Evolutionary conservation across 2,329 filamentous ascomycete genomes (phyloP).

Genomic region (Venturia nashicola): DNA sequence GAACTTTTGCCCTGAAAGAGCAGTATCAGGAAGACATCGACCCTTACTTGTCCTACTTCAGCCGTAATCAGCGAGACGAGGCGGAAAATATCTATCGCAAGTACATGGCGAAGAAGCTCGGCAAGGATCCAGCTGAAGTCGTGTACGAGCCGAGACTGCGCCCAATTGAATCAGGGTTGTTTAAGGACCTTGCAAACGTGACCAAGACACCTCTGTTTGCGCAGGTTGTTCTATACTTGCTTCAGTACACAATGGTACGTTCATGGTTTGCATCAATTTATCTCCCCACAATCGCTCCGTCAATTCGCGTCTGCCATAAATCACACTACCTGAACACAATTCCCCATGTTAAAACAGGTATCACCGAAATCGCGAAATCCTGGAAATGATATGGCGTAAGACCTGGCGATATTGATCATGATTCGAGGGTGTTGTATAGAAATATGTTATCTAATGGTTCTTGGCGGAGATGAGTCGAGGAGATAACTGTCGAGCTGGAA

Average conservation of each 20-base stretch:
- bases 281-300: too few relatives aligned
- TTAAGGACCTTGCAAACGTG: slow-evolving; percentile 63
- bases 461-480: too few relatives aligned
- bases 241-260: slow-evolving; percentile 59
- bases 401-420: too few relatives aligned
- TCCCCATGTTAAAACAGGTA: too few relatives aligned
- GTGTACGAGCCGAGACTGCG: slow-evolving; percentile 83
- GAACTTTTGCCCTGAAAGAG: slow-evolving; percentile 84
- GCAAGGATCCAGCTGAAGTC: slow-evolving; percentile 67
- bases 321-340: too few relatives aligned
- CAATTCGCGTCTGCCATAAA: too few relatives aligned
- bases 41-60: slow-evolving; percentile 92
- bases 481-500: too few relatives aligned
- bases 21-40: slow-evolving; percentile 82
- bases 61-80: slow-evolving; percentile 92
- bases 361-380: too few relatives aligned
- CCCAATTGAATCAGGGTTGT: slow-evolving; percentile 64
- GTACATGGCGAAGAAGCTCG: slow-evolving; percentile 76
- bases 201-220: slow-evolving; percentile 77
- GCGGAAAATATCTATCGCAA: slow-evolving; percentile 81
- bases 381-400: too few relatives aligned
- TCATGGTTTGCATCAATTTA: background rate
- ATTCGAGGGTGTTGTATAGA: too few relatives aligned
- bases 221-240: slow-evolving; percentile 78
- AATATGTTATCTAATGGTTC: too few relatives aligned